phyloP scores from a whole-genome alignment of 768 basidiomycete genomes.

The Kwoniella dejecticola region DNA sequence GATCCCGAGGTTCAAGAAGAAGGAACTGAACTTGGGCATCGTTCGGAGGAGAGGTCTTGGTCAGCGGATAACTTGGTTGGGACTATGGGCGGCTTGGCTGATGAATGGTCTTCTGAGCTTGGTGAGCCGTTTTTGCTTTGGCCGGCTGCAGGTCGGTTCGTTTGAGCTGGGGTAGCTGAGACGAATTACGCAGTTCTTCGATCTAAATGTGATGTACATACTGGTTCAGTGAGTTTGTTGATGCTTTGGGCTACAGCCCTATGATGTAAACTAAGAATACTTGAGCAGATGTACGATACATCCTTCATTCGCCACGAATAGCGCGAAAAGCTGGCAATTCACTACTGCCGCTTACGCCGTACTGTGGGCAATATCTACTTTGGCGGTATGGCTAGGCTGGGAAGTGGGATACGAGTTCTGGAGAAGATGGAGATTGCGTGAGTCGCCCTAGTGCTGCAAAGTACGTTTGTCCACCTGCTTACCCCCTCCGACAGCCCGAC shows the following conservation, averaged over 20 bases:
- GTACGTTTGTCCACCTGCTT: no score
- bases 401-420: constrained; percentile 43
- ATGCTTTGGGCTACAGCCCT: constrained; percentile 9
- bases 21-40: constrained; percentile 44
- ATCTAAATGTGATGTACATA: constrained; percentile 84
- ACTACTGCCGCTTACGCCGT: constrained; percentile 79
- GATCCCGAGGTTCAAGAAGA: constrained; percentile 49
- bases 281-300: constrained; percentile 68
- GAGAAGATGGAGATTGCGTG: constrained; percentile 54
- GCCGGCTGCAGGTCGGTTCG: not conserved
- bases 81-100: constrained; percentile 31
- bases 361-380: constrained; percentile 74
- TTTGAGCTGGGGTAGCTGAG: not conserved
- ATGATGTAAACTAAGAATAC: not conserved
- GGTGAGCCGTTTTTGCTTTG: constrained; percentile 21
- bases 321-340: constrained; percentile 77
- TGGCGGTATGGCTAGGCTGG: constrained; percentile 73
- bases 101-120: constrained; percentile 29
- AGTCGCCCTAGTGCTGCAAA: constrained; percentile 29
- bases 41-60: constrained; percentile 24
- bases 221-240: constrained; percentile 69
- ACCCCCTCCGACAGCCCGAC: constrained; percentile 75
- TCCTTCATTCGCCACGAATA: constrained; percentile 71
- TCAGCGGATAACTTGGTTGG: constrained; percentile 33
- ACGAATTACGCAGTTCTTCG: constrained; percentile 63